These are phyloP conservation scores for Capronia americana DNA, from an alignment of 2,329 filamentous ascomycete genomes.

Conservation along the genomic window DNA sequence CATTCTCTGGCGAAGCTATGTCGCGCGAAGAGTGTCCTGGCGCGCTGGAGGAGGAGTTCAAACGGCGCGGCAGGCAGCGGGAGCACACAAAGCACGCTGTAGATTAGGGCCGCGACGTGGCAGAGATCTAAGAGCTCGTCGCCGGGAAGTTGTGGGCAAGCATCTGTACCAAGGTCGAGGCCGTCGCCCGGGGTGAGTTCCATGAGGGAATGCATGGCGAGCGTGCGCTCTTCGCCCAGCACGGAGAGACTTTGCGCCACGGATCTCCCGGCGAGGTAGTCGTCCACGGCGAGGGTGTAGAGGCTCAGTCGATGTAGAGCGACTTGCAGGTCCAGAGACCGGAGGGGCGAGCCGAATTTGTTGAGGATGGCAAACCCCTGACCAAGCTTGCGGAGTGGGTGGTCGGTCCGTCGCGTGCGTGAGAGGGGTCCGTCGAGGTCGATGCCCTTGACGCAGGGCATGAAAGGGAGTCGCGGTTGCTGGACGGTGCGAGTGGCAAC, in stretches of 20 bases:
- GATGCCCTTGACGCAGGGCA: not conserved
- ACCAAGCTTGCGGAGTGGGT: conserved; percentile 9
- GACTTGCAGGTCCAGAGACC: conserved; percentile 8
- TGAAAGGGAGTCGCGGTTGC: conserved; percentile 7
- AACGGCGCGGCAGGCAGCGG: conserved; percentile 22
- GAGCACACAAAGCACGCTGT: conserved; percentile 20
- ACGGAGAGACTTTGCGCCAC: conserved; percentile 8
- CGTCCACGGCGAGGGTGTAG: conserved; percentile 22
- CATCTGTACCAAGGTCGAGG: not conserved
- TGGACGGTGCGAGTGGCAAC: conserved; percentile 10
- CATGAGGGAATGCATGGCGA: conserved; percentile 15
- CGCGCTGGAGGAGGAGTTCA: not conserved
- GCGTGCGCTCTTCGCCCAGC: conserved; percentile 8
- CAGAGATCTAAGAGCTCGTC: conserved; percentile 4
- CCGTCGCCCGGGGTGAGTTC: not conserved
- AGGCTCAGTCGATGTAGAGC: conserved; percentile 14
- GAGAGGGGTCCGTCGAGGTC: conserved; percentile 9
- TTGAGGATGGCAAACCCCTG: conserved; percentile 7
- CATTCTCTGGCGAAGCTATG: conserved; percentile 1
- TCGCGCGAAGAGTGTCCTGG: not conserved
- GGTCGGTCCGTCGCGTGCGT: not conserved
- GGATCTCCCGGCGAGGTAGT: conserved; percentile 15
- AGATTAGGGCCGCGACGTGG: conserved; percentile 16
- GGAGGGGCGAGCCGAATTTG: not conserved
- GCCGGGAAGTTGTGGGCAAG: not conserved